Conservation (phyloP, 176 grass and related monocot species). For the Triticum dicoccoides region DNA sequence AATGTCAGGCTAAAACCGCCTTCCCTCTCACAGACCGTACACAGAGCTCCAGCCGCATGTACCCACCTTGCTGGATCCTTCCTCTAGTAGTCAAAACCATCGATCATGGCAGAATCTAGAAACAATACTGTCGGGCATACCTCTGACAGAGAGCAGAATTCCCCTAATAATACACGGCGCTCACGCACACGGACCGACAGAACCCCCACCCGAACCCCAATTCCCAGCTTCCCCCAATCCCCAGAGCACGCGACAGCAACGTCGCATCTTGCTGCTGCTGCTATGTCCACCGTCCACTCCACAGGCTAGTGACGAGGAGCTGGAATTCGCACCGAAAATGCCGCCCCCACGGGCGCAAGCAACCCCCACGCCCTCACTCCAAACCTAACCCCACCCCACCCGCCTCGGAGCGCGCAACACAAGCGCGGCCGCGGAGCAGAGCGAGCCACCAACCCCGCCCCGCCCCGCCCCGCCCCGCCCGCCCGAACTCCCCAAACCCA, state of each 20-base stretch:
- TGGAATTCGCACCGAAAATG: background rate
- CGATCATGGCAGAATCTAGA: background rate
- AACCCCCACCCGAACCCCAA: background rate
- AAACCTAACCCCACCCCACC: too few species aligned
- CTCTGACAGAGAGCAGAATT: background rate
- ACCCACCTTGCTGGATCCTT: conserved; percentile 9
- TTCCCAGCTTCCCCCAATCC: background rate
- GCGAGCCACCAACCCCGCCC: background rate
- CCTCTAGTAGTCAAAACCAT: background rate
- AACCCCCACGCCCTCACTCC: background rate
- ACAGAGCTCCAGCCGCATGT: background rate
- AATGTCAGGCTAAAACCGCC: background rate
- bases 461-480: background rate
- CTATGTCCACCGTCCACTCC: background rate
- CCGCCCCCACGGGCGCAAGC: background rate
- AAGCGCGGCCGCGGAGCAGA: background rate
- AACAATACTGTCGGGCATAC: background rate
- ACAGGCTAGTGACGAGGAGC: background rate
- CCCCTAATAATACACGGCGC: background rate
- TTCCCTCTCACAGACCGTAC: background rate
- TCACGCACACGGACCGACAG: background rate
- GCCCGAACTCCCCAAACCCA: background rate
- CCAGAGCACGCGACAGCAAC: conserved; percentile 6
- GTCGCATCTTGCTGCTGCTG: background rate
- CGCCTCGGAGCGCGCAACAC: background rate